Evolutionary conservation across 345 rosid genomes (phyloP), one percentile per base, ranked within the genome.

Genomic region (Eutrema japonicum): DNA sequence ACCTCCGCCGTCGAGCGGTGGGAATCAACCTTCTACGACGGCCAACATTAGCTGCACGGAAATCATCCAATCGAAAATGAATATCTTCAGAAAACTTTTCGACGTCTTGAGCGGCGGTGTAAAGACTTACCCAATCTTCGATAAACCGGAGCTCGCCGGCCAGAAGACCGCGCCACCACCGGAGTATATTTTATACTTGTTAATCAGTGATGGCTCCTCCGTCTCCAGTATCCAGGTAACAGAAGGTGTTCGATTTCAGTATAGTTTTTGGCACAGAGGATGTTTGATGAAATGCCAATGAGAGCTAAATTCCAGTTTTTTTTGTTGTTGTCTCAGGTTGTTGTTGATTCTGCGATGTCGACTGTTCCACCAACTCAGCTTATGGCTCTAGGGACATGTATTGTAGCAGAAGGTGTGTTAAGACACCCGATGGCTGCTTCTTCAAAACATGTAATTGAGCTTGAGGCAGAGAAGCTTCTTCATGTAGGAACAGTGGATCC

Each of bases 131-230:
- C 80, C 87, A 0, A 69, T 67, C 60, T 77, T 85, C 14, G 77
- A 81, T 64, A 89, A 85, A 77, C 13, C 75, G 62, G 89, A 80
- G 53, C 42, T 82, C 43, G 57, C 60, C 10, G 62, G 66, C 18
- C 71, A 79, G 4, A 81, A 72, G 70, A 75, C 72, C 6, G 38
- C 62, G 32, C 60, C 79, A 27, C 68, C 90, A 2, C 59, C 81
- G 6, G 77, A 67, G 5, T 78, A 60, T 7, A 58, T 54, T 30
- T 60, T 73, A 4, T 65, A 79, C 81, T 77, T 91, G 75, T 74
- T 40, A 66, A 81, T 91, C 60, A 85, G 84, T 54, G 98, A 94
- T 66, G 98, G 97, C 42, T 94, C 98, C 37, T 87, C 84, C n/a
- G 77, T 78, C 65, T 67, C 77, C 11, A 78, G 50, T 73, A 88